phyloP scores from a whole-genome alignment of 116 monocot species.

The Phalaenopsis hybrid region DNA sequence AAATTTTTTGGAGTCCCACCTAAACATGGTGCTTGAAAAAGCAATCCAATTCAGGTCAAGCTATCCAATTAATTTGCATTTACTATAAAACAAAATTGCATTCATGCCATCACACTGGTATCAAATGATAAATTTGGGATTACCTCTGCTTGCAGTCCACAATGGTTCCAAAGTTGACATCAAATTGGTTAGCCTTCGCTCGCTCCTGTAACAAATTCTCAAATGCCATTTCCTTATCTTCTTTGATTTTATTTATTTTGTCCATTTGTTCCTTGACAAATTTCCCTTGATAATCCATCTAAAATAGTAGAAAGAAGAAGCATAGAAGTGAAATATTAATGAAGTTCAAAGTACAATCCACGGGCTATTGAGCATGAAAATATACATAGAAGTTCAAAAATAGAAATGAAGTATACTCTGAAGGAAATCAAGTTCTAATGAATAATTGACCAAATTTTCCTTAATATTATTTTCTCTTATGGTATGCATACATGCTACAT shows the following conservation, averaged over 20 bases:
- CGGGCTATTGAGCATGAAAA: neutral
- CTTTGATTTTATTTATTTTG: slow-evolving; percentile 22
- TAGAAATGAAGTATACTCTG: neutral
- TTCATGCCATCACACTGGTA: too few species aligned
- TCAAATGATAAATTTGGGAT: neutral
- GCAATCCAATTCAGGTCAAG: too few species aligned
- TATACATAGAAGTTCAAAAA: neutral
- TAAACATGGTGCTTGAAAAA: too few species aligned
- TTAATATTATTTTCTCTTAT: neutral
- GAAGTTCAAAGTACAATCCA: neutral
- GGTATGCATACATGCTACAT: neutral
- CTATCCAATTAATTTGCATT: neutral
- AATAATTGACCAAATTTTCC: neutral
- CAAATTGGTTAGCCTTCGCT: slow-evolving; percentile 22
- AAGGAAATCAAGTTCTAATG: neutral
- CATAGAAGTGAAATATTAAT: neutral
- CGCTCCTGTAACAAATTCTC: slow-evolving; percentile 28
- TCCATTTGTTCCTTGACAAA: slow-evolving; percentile 35
- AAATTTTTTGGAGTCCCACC: too few species aligned
- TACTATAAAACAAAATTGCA: neutral
- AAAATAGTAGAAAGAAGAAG: slow-evolving; percentile 3
- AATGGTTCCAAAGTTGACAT: slow-evolving; percentile 18
- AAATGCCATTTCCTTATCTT: slow-evolving; percentile 29
- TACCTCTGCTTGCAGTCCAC: slow-evolving; percentile 29
- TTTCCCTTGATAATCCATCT: slow-evolving; percentile 33